Percentiles rank a stretch among this genome's conserved stretches.
Evolutionary conservation across 805 yeast species (phyloP).

Genomic region (Pichia nakasei): DNA sequence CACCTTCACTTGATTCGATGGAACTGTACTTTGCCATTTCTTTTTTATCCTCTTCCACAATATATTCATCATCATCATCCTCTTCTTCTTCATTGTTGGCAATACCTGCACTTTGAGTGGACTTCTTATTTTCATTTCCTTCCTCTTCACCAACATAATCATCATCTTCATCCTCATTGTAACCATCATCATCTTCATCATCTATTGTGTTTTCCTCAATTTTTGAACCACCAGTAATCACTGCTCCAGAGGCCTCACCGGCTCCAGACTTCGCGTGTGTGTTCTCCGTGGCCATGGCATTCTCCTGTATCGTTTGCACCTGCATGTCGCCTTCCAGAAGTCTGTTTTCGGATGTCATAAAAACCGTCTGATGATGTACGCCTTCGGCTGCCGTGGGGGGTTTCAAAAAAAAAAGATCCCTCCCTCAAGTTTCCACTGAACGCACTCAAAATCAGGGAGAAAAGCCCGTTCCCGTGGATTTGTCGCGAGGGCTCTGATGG

Average conservation of each 20-base stretch:
- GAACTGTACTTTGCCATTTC: slow-evolving; percentile 34
- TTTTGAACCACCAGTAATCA: background rate
- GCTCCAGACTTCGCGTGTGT: background rate
- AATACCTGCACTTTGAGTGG: too few relatives aligned
- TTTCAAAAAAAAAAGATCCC: background rate
- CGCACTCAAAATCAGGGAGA: too few relatives aligned
- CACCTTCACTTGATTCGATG: slow-evolving; percentile 36
- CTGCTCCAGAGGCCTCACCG: background rate
- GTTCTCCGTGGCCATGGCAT: background rate
- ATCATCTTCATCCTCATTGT: slow-evolving; percentile 49
- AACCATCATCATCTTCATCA: slow-evolving; percentile 29
- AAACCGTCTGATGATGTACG: background rate
- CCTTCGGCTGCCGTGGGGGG: background rate
- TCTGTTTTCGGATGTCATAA: background rate
- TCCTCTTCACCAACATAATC: slow-evolving; percentile 38
- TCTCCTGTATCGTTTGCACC: background rate
- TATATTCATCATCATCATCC: slow-evolving; percentile 20
- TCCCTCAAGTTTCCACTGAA: too few relatives aligned
- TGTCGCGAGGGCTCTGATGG: background rate
- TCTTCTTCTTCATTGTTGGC: slow-evolving; percentile 31
- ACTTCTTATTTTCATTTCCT: too few relatives aligned
- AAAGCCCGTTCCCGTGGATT: too few relatives aligned
- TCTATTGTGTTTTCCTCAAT: background rate
- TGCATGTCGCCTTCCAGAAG: background rate
- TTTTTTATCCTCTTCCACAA: slow-evolving; percentile 16